Evolutionary conservation across 192 early-diverging fungal genomes (phyloP).

Genomic region (Chytriomyces sp.): DNA sequence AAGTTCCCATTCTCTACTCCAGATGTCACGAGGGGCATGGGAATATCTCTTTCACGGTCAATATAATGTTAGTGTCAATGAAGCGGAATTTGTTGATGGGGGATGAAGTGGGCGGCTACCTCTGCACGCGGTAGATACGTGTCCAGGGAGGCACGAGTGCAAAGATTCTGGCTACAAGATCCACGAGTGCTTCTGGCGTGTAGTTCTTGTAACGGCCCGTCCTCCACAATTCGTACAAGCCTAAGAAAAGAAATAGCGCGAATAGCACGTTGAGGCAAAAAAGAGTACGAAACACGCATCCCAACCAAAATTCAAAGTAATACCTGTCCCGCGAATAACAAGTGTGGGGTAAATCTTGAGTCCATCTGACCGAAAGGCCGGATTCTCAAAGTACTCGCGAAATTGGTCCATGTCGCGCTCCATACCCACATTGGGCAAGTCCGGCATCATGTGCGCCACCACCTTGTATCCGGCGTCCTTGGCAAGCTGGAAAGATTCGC

Average conservation of each 20-base stretch:
- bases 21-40: constrained; percentile 98
- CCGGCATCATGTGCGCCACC: constrained; percentile 99
- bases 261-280: neutral
- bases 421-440: constrained; percentile 99
- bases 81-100: constrained; percentile 3
- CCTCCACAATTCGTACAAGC: constrained; percentile 97
- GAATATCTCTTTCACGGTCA: constrained; percentile 87
- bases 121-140: constrained; percentile 95
- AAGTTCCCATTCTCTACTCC: constrained; percentile 99
- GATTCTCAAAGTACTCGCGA: constrained; percentile 93
- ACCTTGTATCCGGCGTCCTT: constrained; percentile 99
- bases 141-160: constrained; percentile 99
- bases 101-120: constrained; percentile 45
- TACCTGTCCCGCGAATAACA: constrained; percentile 96
- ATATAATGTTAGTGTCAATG: constrained; percentile 9
- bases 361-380: constrained; percentile 97
- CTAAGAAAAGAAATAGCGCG: constrained; percentile 17
- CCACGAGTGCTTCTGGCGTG: constrained; percentile 92
- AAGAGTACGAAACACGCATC: neutral
- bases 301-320: neutral
- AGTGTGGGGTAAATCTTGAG: constrained; percentile 98
- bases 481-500: constrained; percentile 95
- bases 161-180: constrained; percentile 91
- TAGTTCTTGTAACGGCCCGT: constrained; percentile 98
- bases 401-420: constrained; percentile 99